Evolutionary conservation across 169 alveolate species (phyloP), one percentile per base, ranked within the genome.

Genomic region (Ichthyophthirius multifiliis): DNA sequence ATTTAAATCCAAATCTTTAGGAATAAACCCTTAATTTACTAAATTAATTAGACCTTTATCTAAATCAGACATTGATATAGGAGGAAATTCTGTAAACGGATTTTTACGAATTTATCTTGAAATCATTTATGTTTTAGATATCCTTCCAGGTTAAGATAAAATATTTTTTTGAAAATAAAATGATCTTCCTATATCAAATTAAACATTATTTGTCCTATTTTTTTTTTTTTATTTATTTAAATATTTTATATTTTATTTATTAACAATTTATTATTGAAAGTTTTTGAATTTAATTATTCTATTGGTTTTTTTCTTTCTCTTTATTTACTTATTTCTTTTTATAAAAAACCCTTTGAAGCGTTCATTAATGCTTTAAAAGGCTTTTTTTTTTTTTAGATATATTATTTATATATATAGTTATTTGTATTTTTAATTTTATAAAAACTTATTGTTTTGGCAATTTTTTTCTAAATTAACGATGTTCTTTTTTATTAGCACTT

Each of bases 11-110:
- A 86, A 86, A 41, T 85, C 92, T 83, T 85, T 83, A 20, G 89
- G 90, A 16, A 86, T 86, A 15, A 86, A 83, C 13, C 94, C 94
- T 48, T 81, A 18, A 39, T 86, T 83, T 18, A 83, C 43, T 64
- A 89, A 55, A 67, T 86, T 83, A 43, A 86, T 48, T 81, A 89
- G 75, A 43, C 94, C 94, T 43, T 89, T 90, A 9, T 75, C 20
- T 16, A 86, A 45, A 63, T 81, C 88, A 32, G 85, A 82, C 37
- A 83, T 90, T 15, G 90, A 74, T 15, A 89, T 75, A 12, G 83
- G 84, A 31, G 91, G 91, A 7, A 82, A 78, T 47, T 86, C 91
- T 9, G 91, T 88, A 62, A 81, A 83, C 2, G 91, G 91, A 45
- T 86, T 86, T 32, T 86, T 84, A 45, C 91, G 81, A n/a, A 74